Evolutionary conservation across 2,329 filamentous ascomycete species (phyloP).

Genomic region (Monosporascus sp.): DNA sequence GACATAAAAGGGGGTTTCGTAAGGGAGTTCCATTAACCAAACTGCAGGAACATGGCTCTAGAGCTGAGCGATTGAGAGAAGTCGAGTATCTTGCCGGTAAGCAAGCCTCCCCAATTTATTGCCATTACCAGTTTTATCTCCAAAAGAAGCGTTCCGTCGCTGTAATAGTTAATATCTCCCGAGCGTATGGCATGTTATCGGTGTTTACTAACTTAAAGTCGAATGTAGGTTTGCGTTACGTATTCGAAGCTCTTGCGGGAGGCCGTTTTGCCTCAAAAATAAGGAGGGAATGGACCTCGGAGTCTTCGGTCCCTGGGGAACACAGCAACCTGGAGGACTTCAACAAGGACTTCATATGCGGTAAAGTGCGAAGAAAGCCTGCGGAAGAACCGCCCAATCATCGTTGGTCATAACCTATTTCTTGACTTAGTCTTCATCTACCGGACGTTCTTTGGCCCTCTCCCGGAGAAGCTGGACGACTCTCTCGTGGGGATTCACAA

Average conservation of each 20-base stretch:
- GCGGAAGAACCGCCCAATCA: conserved; percentile 27
- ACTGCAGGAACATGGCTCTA: background rate
- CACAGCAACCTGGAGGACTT: background rate
- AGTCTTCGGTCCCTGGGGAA: background rate
- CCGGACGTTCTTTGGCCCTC: conserved; percentile 52
- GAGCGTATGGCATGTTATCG: background rate
- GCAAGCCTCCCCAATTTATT: background rate
- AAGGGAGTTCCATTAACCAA: background rate
- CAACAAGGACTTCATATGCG: conserved; percentile 5
- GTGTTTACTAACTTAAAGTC: conserved; percentile 1
- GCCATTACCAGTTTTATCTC: background rate
- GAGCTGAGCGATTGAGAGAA: background rate
- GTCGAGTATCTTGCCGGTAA: background rate
- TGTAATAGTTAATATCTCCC: no score
- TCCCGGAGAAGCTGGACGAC: conserved; percentile 49
- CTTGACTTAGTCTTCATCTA: conserved; percentile 61
- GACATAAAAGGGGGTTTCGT: background rate
- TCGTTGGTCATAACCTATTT: conserved; percentile 63
- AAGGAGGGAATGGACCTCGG: conserved; percentile 6
- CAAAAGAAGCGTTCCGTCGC: no score
- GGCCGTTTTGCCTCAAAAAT: conserved; percentile 19
- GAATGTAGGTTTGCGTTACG: conserved; percentile 20
- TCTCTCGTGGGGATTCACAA: conserved; percentile 47
- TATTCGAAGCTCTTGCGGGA: conserved; percentile 30
- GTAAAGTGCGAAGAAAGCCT: conserved; percentile 23